Evolutionary conservation across 2,329 filamentous ascomycete genomes (phyloP).

Genomic region (Alternaria consortialis): DNA sequence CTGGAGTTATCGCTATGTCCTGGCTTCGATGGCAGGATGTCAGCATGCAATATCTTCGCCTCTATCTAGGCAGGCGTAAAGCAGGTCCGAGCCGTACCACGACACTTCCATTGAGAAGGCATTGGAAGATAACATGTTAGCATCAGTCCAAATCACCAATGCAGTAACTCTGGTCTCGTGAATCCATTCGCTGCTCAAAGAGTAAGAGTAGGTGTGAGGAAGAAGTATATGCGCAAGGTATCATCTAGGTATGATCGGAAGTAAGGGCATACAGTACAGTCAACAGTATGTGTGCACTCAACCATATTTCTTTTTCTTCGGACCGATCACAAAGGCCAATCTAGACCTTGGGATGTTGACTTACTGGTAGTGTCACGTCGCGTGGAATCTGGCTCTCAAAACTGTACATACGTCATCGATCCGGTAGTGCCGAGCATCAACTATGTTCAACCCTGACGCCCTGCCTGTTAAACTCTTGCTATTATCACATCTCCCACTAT

Average conservation of each 20-base stretch:
- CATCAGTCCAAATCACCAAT: neutral
- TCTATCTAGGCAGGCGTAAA: neutral
- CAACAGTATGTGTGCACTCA: neutral
- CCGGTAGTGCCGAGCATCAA: neutral
- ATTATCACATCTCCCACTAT: neutral
- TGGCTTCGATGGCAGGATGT: neutral
- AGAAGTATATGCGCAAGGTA: neutral
- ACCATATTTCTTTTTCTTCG: neutral
- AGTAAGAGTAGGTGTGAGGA: no score
- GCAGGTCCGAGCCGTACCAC: neutral
- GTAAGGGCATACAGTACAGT: neutral
- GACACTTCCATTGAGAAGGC: neutral
- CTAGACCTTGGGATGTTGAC: neutral
- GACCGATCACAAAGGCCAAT: neutral
- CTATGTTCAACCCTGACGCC: neutral
- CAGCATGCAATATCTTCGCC: neutral
- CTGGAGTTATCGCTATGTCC: neutral
- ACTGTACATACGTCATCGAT: constrained; percentile 10
- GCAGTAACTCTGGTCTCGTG: neutral
- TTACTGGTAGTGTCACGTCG: neutral
- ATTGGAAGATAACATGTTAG: neutral
- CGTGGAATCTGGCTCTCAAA: neutral
- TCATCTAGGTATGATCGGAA: neutral
- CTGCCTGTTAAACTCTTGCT: neutral
- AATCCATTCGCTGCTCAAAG: no score